A percentile compares a stretch with the other conserved stretches of the same genome.
These are phyloP conservation scores for Biscogniauxia marginata DNA, from an alignment of 2,329 filamentous ascomycete species.

Conservation along the genomic window DNA sequence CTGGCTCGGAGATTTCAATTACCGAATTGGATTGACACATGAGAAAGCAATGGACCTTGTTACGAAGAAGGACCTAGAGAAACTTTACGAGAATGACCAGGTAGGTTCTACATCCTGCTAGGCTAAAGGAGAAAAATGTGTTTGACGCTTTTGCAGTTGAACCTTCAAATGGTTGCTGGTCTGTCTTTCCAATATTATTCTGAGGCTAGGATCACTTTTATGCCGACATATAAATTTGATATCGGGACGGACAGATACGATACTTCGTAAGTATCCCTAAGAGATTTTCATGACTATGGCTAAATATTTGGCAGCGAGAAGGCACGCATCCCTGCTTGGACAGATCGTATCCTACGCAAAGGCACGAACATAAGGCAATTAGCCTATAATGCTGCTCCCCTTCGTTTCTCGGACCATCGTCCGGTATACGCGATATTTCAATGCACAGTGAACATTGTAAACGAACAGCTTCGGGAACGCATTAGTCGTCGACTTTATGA, in stretches of 20 bases:
- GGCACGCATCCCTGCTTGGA: constrained; percentile 93
- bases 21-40: constrained; percentile 82
- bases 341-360: constrained; percentile 86
- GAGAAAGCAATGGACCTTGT: constrained; percentile 77
- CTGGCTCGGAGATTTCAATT: constrained; percentile 98
- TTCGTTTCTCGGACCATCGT: constrained; percentile 93
- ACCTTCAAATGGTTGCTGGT: constrained; percentile 93
- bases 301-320: constrained; percentile 68
- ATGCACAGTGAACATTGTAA: constrained; percentile 76
- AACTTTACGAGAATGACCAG: constrained; percentile 89
- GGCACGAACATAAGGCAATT: constrained; percentile 80
- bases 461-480: constrained; percentile 69
- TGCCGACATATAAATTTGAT: constrained; percentile 95
- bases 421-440: constrained; percentile 90
- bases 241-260: constrained; percentile 87
- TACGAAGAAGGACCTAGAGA: constrained; percentile 69
- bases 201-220: constrained; percentile 82
- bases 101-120: constrained; percentile 39
- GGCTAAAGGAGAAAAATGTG: not conserved
- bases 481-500: constrained; percentile 76
- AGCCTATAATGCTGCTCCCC: constrained; percentile 76
- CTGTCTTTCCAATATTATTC: constrained; percentile 89
- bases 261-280: constrained; percentile 64
- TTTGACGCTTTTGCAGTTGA: constrained; percentile 55
- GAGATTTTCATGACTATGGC: constrained; percentile 7